Conservation (phyloP, 1,139 yeast genomes). For the Hemisphaericaspora xylanilytica region DNA sequence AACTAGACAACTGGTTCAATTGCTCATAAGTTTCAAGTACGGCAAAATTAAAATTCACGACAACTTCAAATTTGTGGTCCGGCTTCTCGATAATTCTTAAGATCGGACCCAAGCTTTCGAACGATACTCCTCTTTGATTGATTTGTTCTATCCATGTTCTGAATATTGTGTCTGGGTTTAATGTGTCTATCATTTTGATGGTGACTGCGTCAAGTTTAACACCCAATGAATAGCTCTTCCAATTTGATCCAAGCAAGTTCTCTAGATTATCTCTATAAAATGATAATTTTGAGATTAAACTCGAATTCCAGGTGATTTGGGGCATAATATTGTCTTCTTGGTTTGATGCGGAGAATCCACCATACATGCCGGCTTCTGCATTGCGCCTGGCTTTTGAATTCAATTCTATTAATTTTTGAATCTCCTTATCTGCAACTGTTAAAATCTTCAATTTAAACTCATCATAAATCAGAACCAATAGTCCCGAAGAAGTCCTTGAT, state of each 20-base stretch:
- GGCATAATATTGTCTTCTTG: background rate
- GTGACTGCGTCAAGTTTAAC: slow-evolving; percentile 56
- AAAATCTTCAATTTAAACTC: slow-evolving; percentile 35
- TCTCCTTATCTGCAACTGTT: slow-evolving; percentile 29
- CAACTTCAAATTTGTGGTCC: slow-evolving; percentile 17
- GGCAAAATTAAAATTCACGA: slow-evolving; percentile 52
- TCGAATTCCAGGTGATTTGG: slow-evolving; percentile 21
- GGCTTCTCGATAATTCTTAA: slow-evolving; percentile 12
- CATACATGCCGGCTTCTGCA: background rate
- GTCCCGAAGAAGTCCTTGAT: slow-evolving; percentile 15
- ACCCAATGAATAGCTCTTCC: slow-evolving; percentile 78
- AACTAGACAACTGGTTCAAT: slow-evolving; percentile 47
- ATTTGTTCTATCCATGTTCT: slow-evolving; percentile 45
- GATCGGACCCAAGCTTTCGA: slow-evolving; percentile 14
- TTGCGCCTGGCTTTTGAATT: slow-evolving; percentile 3
- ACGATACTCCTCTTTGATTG: slow-evolving; percentile 5
- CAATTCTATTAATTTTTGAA: slow-evolving; percentile 18
- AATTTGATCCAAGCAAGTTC: slow-evolving; percentile 60
- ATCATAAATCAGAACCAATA: slow-evolving; percentile 32
- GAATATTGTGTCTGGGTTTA: slow-evolving; percentile 44
- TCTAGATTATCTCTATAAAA: slow-evolving; percentile 22
- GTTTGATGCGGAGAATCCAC: background rate
- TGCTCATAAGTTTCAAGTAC: slow-evolving; percentile 50
- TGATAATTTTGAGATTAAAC: slow-evolving; percentile 21
- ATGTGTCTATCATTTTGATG: slow-evolving; percentile 38